A percentile compares a stretch with the other conserved stretches of the same genome.
Conservation (phyloP, 306 rosid species). For the Cucurbita maxima region DNA sequence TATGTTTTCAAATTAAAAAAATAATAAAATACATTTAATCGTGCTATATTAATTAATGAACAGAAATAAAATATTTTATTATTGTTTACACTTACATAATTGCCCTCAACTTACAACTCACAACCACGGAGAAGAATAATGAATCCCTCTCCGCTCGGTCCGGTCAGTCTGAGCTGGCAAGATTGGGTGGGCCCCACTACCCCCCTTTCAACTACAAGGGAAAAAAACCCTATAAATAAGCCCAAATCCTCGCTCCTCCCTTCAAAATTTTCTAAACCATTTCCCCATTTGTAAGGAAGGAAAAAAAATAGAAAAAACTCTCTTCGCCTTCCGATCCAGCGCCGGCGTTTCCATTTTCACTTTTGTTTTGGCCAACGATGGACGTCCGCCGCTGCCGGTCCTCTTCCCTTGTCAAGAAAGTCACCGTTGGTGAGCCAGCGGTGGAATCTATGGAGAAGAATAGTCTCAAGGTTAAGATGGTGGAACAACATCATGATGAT, state of each 20-base stretch:
- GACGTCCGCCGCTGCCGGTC: conserved; percentile 6
- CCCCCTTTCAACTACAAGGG: neutral
- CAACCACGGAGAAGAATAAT: neutral
- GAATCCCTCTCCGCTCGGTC: neutral
- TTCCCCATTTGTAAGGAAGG: neutral
- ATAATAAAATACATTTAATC: neutral
- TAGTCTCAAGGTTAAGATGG: neutral
- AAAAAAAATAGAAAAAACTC: neutral
- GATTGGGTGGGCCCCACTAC: neutral
- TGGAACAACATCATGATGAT: neutral
- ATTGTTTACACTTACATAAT: neutral
- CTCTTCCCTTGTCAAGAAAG: neutral
- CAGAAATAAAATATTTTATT: neutral
- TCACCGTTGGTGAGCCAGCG: neutral
- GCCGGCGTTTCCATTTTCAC: conserved; percentile 4
- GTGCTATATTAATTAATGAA: neutral
- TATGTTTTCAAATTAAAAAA: no score
- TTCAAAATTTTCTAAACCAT: neutral
- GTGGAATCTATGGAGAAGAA: neutral
- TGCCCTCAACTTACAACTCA: conserved; percentile 1
- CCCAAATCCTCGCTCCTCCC: neutral
- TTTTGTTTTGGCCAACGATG: neutral
- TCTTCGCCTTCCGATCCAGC: neutral
- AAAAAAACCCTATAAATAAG: neutral
- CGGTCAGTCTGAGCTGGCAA: conserved; percentile 1